A percentile compares a stretch with the other conserved stretches of the same genome.
phyloP scores from a whole-genome alignment of 148 eudicot species.

The Silene conica region DNA sequence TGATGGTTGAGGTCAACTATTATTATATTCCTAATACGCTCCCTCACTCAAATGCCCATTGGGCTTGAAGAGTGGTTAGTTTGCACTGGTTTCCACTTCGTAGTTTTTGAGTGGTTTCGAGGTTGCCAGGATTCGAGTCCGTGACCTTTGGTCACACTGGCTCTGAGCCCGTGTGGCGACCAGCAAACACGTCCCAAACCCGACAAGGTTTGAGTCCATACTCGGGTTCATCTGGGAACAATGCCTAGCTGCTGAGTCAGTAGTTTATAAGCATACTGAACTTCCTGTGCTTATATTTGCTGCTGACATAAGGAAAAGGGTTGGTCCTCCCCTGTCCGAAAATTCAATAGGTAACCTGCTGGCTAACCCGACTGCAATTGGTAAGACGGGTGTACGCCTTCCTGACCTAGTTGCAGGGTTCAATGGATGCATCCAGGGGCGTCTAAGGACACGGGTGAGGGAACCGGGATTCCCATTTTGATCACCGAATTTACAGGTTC shows the following conservation, averaged over 20 bases:
- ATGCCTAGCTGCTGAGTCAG: not conserved
- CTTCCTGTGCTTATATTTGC: slow-evolving; percentile 12
- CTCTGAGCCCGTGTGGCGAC: not conserved
- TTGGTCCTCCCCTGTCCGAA: not conserved
- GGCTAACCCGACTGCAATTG: not conserved
- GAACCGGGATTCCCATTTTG: too few species aligned
- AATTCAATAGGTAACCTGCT: slow-evolving; percentile 8
- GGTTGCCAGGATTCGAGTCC: slow-evolving; percentile 1
- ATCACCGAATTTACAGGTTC: too few species aligned
- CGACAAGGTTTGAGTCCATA: slow-evolving; percentile 11
- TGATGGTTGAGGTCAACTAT: too few species aligned
- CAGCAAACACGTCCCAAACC: slow-evolving; percentile 5
- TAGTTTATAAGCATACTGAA: not conserved
- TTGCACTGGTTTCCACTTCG: too few species aligned
- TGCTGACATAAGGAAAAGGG: slow-evolving; percentile 15
- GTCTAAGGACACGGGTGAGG: too few species aligned
- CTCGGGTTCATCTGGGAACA: slow-evolving; percentile 15
- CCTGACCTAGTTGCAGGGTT: slow-evolving; percentile 13
- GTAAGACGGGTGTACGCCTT: not conserved
- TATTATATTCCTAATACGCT: too few species aligned
- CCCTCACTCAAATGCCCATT: too few species aligned
- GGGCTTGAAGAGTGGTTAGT: too few species aligned
- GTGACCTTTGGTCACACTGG: not conserved
- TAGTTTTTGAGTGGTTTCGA: too few species aligned
- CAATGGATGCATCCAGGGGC: too few species aligned